Percentiles rank a stretch among this genome's conserved stretches.
Conservation (phyloP, 148 eudicot genomes). For the Mesembryanthemum crystallinum region DNA sequence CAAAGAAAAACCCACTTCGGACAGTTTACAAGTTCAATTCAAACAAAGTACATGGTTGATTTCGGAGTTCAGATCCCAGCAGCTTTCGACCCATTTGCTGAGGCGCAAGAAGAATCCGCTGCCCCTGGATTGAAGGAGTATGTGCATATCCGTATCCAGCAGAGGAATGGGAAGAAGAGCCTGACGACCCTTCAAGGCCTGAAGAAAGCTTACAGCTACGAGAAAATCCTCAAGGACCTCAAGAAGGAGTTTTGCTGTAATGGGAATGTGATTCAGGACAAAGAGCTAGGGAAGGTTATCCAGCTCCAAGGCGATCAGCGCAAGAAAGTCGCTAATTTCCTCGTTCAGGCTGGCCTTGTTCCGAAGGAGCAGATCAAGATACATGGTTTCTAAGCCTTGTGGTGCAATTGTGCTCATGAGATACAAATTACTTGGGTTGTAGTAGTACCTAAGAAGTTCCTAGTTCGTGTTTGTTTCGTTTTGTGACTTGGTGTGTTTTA, state of each 20-base stretch:
- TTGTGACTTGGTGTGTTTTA: neutral
- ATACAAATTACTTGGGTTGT: neutral
- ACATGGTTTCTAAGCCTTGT: constrained; percentile 62
- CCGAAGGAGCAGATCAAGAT: constrained; percentile 78
- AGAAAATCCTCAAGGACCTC: constrained; percentile 66
- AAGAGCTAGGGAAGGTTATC: constrained; percentile 73
- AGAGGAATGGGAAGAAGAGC: constrained; percentile 84
- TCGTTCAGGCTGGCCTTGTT: constrained; percentile 53
- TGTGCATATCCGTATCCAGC: constrained; percentile 81
- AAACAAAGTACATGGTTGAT: constrained; percentile 75
- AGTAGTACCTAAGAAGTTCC: neutral
- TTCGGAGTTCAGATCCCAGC: constrained; percentile 56
- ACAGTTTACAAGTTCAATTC: constrained; percentile 18
- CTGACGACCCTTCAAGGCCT: constrained; percentile 83
- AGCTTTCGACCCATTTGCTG: constrained; percentile 75
- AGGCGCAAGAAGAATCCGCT: constrained; percentile 54
- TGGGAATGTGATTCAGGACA: constrained; percentile 77
- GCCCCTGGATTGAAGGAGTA: constrained; percentile 71
- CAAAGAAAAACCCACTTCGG: neutral
- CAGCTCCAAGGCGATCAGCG: constrained; percentile 95
- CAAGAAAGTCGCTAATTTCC: constrained; percentile 64
- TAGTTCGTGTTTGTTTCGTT: neutral
- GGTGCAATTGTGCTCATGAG: neutral
- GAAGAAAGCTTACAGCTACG: constrained; percentile 66
- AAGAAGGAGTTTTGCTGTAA: constrained; percentile 83